phyloP scores from a whole-genome alignment of 1,284 basidiomycete genomes.

The Sanghuangporus weigelae region DNA sequence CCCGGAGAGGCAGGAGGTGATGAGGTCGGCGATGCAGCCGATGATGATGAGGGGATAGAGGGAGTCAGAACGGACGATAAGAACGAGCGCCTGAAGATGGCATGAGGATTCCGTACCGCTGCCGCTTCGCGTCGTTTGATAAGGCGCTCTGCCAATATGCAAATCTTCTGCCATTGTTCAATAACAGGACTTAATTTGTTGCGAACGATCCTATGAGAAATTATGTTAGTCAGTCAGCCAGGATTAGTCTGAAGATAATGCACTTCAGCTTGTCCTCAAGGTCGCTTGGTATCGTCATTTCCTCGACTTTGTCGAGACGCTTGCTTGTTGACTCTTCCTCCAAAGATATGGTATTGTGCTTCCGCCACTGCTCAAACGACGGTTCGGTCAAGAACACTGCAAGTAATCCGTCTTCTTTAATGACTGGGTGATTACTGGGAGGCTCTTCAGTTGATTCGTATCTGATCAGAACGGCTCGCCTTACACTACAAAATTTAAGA shows the following conservation, averaged over 20 bases:
- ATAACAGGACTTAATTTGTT: constrained; percentile 69
- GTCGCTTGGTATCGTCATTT: constrained; percentile 89
- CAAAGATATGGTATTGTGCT: constrained; percentile 61
- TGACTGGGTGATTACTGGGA: constrained; percentile 80
- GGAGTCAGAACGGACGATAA: constrained; percentile 29
- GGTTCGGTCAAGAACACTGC: constrained; percentile 76
- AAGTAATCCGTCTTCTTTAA: constrained; percentile 82
- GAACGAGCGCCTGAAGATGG: constrained; percentile 46
- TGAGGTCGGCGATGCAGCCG: constrained; percentile 28
- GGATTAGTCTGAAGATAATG: constrained; percentile 24
- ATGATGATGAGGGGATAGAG: constrained; percentile 28
- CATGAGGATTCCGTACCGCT: constrained; percentile 73
- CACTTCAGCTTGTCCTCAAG: constrained; percentile 84
- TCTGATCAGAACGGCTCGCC: constrained; percentile 23
- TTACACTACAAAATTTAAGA: constrained; percentile 74
- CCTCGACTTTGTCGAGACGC: constrained; percentile 76
- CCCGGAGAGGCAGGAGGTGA: constrained; percentile 24
- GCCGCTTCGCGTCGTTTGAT: constrained; percentile 83
- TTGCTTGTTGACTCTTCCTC: constrained; percentile 86
- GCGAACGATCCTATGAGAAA: constrained; percentile 54
- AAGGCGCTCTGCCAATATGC: constrained; percentile 77
- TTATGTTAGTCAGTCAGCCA: background rate
- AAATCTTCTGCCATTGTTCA: constrained; percentile 89
- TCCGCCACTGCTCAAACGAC: constrained; percentile 84
- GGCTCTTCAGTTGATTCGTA: constrained; percentile 9